Base-by-base conservation (phyloP, 108 stramenopile species). In the Hondaea fermentalgiana region DNA sequence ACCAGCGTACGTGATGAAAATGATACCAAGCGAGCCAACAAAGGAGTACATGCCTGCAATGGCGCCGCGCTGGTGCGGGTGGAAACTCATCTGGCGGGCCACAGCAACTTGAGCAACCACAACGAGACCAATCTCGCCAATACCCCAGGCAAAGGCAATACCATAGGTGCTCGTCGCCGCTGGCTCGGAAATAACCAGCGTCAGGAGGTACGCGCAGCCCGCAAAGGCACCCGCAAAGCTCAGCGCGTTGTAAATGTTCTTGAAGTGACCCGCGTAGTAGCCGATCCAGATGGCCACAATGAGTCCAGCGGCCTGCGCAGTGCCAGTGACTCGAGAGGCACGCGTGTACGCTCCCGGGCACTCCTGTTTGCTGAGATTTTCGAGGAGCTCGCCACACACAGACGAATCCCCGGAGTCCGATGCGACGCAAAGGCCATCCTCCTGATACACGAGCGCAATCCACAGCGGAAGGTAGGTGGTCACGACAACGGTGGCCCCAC, bases 21-120 rank as follows among this genome's bases (percentile, higher is more conserved):
- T 83, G 51, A 83, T 83, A 47, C 76, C 76, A 0, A 83, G 45
- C n/a, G 76, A 83, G 6, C 76, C 76, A 23, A 47, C 45, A 35
- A 83, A 47, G n/a, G 76, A 83, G 51, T 83, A 83, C 76, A 83
- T 47, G 51, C 76, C 76, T 28, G 49, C 76, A 53, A 83, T 83
- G n/a, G 49, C 76, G 45, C 76, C 76, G n/a, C 51, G 45, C 76
- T 53, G 45, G 19, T 83, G 76, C 3, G 51, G 51, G 49, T 83
- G 76, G 12, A 45, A 53, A 12, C 43, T 53, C 76, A 83, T 83
- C 76, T 83, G 49, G 1, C 23, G 6, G n/a, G 76, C 51, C 16
- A 83, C 51, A 23, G 51, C 49, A 53, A 83, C 23, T 3, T 83
- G 76, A 0, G 76, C 76, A 3, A 83, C 12, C 12, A 83, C 51